Evolutionary conservation across 768 basidiomycete species (phyloP).

Genomic region (Russula griseocarnosa): DNA sequence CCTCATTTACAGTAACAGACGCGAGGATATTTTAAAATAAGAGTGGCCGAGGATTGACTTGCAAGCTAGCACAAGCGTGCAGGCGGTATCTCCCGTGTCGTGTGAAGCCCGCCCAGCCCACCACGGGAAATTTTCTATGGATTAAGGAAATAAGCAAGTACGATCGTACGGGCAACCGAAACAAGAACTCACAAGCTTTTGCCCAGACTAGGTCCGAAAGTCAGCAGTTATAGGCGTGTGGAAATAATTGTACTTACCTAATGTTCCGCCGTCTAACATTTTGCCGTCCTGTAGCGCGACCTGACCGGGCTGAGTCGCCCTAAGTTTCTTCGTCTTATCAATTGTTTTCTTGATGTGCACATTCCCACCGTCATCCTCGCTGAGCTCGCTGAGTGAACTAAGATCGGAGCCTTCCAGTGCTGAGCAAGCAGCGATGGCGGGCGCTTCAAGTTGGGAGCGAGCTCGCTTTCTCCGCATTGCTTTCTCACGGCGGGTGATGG

Average conservation of each 20-base stretch:
- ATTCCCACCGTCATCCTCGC: slow-evolving; percentile 22
- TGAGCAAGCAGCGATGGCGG: slow-evolving; percentile 16
- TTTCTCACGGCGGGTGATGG: slow-evolving; percentile 58
- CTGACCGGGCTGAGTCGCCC: slow-evolving; percentile 32
- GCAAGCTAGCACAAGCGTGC: too few species aligned
- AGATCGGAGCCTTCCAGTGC: slow-evolving; percentile 22
- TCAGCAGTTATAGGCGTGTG: slow-evolving; percentile 7
- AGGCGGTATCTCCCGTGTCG: too few species aligned
- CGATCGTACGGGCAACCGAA: slow-evolving; percentile 10
- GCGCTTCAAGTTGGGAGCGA: slow-evolving; percentile 23
- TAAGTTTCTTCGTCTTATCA: slow-evolving; percentile 16
- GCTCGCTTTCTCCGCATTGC: slow-evolving; percentile 41
- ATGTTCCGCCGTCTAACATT: slow-evolving; percentile 51
- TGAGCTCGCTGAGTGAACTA: slow-evolving; percentile 25
- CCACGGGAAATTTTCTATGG: slow-evolving; percentile 71
- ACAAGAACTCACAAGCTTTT: slow-evolving; percentile 53
- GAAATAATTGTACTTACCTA: slow-evolving; percentile 46
- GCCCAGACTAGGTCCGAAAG: slow-evolving; percentile 64
- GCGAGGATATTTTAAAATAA: too few species aligned
- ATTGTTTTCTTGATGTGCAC: slow-evolving; percentile 6
- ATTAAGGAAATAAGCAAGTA: slow-evolving; percentile 3
- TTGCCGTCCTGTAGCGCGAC: slow-evolving; percentile 38
- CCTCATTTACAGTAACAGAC: too few species aligned
- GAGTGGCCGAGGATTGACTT: too few species aligned
- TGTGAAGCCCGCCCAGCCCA: too few species aligned